A percentile compares a stretch with the other conserved stretches of the same genome.
Conservation (phyloP, 495 filamentous ascomycete genomes). For the Sphaerosporella brunnea region DNA sequence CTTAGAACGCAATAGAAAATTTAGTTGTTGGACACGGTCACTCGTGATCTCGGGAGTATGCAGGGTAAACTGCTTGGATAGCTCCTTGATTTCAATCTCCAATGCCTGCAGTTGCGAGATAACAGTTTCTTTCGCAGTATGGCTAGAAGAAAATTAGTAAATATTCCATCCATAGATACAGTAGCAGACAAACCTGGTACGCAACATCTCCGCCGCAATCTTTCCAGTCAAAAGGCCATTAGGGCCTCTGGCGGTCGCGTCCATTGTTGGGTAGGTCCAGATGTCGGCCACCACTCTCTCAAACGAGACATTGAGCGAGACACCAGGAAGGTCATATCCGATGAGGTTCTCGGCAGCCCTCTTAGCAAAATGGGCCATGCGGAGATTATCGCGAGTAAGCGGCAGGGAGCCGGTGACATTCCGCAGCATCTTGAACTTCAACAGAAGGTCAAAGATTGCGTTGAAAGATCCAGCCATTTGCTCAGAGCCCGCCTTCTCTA, state of each 20-base stretch:
- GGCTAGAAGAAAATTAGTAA: conserved; percentile 1
- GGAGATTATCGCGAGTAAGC: conserved; percentile 8
- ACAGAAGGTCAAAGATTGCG: conserved; percentile 1
- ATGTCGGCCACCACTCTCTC: conserved; percentile 21
- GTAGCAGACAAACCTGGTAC: neutral
- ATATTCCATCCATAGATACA: too few relatives aligned
- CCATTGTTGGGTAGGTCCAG: neutral
- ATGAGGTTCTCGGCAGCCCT: conserved; percentile 16
- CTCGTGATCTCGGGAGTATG: conserved; percentile 20
- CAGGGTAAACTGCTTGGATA: conserved; percentile 22
- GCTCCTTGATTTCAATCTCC: conserved; percentile 19
- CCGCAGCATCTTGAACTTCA: conserved; percentile 4
- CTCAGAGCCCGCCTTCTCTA: neutral
- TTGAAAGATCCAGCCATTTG: neutral
- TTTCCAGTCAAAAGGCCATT: neutral
- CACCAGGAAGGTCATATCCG: conserved; percentile 10
- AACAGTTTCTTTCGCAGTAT: conserved; percentile 14
- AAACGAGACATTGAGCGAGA: conserved; percentile 10
- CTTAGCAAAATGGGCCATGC: conserved; percentile 19
- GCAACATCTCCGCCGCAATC: conserved; percentile 4
- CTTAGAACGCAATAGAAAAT: conserved; percentile 11
- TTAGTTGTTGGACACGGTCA: conserved; percentile 16
- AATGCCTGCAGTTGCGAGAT: conserved; percentile 23
- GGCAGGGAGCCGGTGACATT: neutral
- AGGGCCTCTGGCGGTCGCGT: neutral